Evolutionary conservation across 2,329 filamentous ascomycete species (phyloP), one percentile per base, ranked within the genome.

Genomic region (Cyclaneusma minus): DNA sequence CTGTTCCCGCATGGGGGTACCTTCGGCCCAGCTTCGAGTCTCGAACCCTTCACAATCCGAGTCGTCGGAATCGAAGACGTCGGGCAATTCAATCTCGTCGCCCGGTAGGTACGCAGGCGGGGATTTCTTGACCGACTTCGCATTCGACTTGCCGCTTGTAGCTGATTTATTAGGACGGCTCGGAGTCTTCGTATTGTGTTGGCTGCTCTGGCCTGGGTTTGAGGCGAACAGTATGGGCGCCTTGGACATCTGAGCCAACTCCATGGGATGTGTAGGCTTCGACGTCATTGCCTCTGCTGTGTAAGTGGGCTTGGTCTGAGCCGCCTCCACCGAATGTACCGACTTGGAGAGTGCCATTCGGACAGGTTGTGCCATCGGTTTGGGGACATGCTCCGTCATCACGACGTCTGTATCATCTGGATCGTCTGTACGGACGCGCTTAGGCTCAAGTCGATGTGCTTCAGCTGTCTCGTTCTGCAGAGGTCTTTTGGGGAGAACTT

Each of bases 11-110:
- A 98, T 66, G 35, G 82, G 77, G 7, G 87, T 85, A 3, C 82
- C 82, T 44, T 93, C 78, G 4, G 83, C 84, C 89, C 89, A 98
- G 6, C 71, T 68, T 3, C 83, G 80, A 10, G 82, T 68, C 28
- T 55, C 58, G 43, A 81, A 72, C 9, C 70, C 67, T 21, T 77
- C 68, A 5, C 64, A 68, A 33, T 87, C 79, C 25, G 87, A 79
- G 32, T 92, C 82, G 42, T 93, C 85, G 16, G 83, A 84, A 47
- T 98, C 91, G 36, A 84, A 73, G 40, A 98, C 95, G 40, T 98
- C 89, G 0, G 89, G 87, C 3, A 98, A 68, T 38, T 89, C 78
- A 42, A 98, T 94, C 27, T 68, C 69, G 32, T 98, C 89, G 33
- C 85, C 83, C 40, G 83, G 87, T 34, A 77, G 79, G 54, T 91